Evolutionary conservation across 495 filamentous ascomycete species (phyloP), one percentile per base, ranked within the genome.

Genomic region (Aspergillus sclerotioniger): DNA sequence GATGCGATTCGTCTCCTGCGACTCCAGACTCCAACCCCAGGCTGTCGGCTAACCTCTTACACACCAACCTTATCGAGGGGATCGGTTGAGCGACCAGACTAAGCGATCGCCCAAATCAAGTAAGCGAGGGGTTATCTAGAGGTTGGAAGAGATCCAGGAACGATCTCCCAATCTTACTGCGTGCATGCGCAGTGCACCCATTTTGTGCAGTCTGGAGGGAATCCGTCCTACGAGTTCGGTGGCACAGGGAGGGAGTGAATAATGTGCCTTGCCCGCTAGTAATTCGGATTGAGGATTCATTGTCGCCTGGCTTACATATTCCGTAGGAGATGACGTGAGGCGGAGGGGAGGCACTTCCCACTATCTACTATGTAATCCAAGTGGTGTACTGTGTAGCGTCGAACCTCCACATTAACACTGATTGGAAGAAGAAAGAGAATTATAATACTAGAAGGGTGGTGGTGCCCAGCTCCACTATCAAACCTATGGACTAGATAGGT

Each of bases 121-220:
- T 32, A 32, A 16, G 31, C 31, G 50, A 21, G 32, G 31, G 35
- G 10, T 37, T 53, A 15, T 37, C 33, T 10, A 33, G 39, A 35
- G 7, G 31, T 12, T 32, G 39, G 6, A 16, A 7, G 15, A 0
- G 47, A 46, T 46, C 57, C 52, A 60, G 58, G 58, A 56, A 56
- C 58, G 47, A 60, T 52, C 46, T 47, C 17, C 20, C 45, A 47
- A 60, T 56, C 53, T 48, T 39, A 35, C 46, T 20, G 46, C 32
- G 31, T 56, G 53, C 58, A 60, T 60, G 53, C 39, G 35, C 32
- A 51, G 54, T 44, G 46, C 16, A 17, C 16, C 41, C 50, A n/a
- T 21, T 56, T 25, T 15, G 17, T 56, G 45, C 46, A 50, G 20
- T 3, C 12, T 28, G 45, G 28, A 39, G 29, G 17, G 46, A 3